A percentile compares a stretch with the other conserved stretches of the same genome.
phyloP scores from a whole-genome alignment of 2,329 filamentous ascomycete species.

The Phaeophleospora eucalypticola region DNA sequence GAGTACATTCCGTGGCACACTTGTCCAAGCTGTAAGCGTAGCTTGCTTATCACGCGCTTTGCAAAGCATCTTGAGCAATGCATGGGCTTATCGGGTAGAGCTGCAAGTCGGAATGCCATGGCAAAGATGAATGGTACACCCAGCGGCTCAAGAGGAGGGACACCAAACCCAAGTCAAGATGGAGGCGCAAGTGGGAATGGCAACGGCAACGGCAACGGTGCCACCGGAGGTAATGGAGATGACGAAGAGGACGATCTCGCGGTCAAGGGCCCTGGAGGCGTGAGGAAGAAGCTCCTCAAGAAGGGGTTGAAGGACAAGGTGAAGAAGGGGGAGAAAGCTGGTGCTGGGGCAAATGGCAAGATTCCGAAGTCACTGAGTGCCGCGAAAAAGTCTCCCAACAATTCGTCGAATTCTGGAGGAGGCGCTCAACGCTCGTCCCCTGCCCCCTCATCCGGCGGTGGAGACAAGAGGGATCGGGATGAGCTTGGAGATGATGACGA shows the following conservation, averaged over 20 bases:
- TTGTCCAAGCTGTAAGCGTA: conserved; percentile 59
- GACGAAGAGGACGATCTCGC: conserved; percentile 28
- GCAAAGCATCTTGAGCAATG: conserved; percentile 60
- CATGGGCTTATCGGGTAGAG: conserved; percentile 53
- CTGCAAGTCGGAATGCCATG: conserved; percentile 48
- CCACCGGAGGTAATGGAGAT: conserved; percentile 18
- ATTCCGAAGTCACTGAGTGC: conserved; percentile 22
- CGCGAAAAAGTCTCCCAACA: conserved; percentile 24
- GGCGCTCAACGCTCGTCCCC: conserved; percentile 17
- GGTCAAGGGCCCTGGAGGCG: conserved; percentile 25
- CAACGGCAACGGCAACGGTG: conserved; percentile 27
- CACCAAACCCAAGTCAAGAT: conserved; percentile 29
- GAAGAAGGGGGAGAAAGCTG: conserved; percentile 39
- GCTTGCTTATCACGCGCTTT: conserved; percentile 57
- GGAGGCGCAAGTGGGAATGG: conserved; percentile 21
- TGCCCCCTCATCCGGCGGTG: conserved; percentile 20
- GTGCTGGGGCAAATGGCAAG: conserved; percentile 34
- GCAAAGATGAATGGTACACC: conserved; percentile 40
- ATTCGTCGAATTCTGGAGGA: conserved; percentile 1
- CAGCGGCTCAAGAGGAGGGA: conserved; percentile 31
- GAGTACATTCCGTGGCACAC: conserved; percentile 53
- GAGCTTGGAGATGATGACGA: conserved; percentile 33
- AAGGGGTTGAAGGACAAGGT: conserved; percentile 42
- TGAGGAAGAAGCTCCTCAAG: conserved; percentile 36
- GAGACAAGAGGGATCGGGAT: conserved; percentile 34